Conservation (phyloP, 495 filamentous ascomycete genomes). For the Aspergillus biplanus region DNA sequence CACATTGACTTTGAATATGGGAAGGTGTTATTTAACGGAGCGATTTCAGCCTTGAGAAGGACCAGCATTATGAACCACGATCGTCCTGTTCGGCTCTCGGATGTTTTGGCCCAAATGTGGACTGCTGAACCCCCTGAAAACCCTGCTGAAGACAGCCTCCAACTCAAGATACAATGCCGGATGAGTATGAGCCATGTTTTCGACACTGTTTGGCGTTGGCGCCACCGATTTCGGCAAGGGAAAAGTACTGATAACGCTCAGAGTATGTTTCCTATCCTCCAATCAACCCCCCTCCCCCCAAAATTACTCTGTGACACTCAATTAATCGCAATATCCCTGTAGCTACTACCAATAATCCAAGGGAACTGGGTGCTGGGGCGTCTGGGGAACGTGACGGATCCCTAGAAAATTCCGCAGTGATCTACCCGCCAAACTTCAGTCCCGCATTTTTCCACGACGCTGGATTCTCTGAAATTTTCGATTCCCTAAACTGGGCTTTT, state of each 20-base stretch:
- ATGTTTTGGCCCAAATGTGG: constrained; percentile 55
- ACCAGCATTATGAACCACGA: constrained; percentile 87
- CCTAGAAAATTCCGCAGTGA: constrained; percentile 32
- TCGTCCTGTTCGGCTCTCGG: constrained; percentile 62
- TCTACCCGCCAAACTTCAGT: constrained; percentile 43
- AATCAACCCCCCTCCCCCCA: no score
- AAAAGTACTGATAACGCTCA: constrained; percentile 48
- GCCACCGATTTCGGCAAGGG: constrained; percentile 46
- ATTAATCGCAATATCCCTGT: constrained; percentile 19
- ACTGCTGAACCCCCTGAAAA: constrained; percentile 42
- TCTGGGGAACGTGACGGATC: constrained; percentile 33
- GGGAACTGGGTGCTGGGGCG: constrained; percentile 30
- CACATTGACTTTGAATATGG: constrained; percentile 74
- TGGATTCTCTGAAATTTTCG: constrained; percentile 52
- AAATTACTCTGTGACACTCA: no score
- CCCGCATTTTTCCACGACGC: constrained; percentile 48
- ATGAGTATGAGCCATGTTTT: constrained; percentile 59
- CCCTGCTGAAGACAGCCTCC: constrained; percentile 40
- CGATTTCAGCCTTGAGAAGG: constrained; percentile 74
- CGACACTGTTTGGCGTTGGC: constrained; percentile 55
- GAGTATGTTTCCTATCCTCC: constrained; percentile 27
- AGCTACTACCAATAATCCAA: constrained; percentile 35
- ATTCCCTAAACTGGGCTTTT: constrained; percentile 55
- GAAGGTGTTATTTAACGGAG: constrained; percentile 72
- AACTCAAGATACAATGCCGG: constrained; percentile 50